Evolutionary conservation across 257 asterid genomes (phyloP), one percentile per base, ranked within the genome.

Genomic region (Solanum pinnatisectum): DNA sequence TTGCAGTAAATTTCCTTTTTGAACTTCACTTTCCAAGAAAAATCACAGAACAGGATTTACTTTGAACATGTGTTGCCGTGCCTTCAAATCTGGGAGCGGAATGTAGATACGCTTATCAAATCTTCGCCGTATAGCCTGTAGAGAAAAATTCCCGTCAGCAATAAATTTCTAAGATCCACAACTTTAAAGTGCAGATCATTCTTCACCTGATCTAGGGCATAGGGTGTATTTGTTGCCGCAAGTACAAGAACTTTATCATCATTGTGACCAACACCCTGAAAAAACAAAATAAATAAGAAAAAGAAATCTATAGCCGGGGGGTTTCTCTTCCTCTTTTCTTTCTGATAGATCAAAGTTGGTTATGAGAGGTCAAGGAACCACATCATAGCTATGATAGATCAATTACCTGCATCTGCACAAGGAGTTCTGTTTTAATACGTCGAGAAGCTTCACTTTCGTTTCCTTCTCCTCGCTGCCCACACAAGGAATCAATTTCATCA

Each of bases 391-490:
- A 78, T 49, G 56, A 68, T 70, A 23, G 10, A 88, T 68, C 49
- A 86, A 70, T 90, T 92, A 95, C 99, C 99, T 97, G 99, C 99
- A 97, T 97, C 92, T 97, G 99, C 87, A 97, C 99, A 87, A 97
- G 98, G 88, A 97, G 86, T 88, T 97, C 99, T 39, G 99, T 97
- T 93, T 97, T 97, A 56, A 97, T 97, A 87, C 99, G 96, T 87
- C 99, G 93, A 23, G 99, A 97, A 88, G 99, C 99, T 92, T 97
- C 99, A 88, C 99, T 97, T 92, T 97, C 99, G 86, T 95, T 97
- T 88, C 99, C 99, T 94, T 97, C 99, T 18, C 99, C 99, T 87
- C 99, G 99, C 87, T 91, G 94, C 59, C 99, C 99, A 87, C 98
- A 93, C 52, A 97, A 94, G 87, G 99, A 97, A 92, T 97, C 99